phyloP scores from a whole-genome alignment of 2,329 filamentous ascomycete genomes.

The Balansia obtecta region DNA sequence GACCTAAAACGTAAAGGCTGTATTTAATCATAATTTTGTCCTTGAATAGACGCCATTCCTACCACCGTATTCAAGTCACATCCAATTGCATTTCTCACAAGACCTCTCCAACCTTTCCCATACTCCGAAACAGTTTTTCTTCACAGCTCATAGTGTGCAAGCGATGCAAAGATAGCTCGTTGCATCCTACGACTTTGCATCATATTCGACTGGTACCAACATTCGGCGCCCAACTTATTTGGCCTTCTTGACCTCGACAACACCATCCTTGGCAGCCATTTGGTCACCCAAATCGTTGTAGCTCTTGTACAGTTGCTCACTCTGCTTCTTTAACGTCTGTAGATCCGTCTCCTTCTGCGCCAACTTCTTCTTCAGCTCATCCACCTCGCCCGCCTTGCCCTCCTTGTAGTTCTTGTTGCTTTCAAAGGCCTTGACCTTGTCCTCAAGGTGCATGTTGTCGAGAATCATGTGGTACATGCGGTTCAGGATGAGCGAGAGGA shows the following conservation, averaged over 20 bases:
- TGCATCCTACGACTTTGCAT: background rate
- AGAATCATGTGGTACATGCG: conserved; percentile 97
- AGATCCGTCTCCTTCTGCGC: conserved; percentile 73
- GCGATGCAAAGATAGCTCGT: background rate
- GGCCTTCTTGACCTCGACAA: conserved; percentile 45
- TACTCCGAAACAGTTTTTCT: background rate
- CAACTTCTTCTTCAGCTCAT: conserved; percentile 55
- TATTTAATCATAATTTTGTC: background rate
- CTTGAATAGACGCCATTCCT: background rate
- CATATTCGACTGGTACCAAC: background rate
- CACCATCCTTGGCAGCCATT: conserved; percentile 47
- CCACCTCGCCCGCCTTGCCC: conserved; percentile 66
- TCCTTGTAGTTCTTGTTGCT: conserved; percentile 58
- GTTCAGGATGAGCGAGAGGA: conserved; percentile 97
- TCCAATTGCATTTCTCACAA: background rate
- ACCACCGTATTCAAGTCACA: background rate
- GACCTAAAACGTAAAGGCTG: background rate
- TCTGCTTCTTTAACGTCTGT: conserved; percentile 84
- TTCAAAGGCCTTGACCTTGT: conserved; percentile 77
- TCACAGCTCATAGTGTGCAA: background rate
- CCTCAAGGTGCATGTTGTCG: conserved; percentile 81
- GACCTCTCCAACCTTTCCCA: background rate
- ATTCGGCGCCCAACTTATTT: conserved; percentile 7
- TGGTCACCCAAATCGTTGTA: conserved; percentile 80
- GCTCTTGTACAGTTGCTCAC: conserved; percentile 67